Evolutionary conservation across 2,329 filamentous ascomycete species (phyloP).

Genomic region (Hypoxylon sp.): DNA sequence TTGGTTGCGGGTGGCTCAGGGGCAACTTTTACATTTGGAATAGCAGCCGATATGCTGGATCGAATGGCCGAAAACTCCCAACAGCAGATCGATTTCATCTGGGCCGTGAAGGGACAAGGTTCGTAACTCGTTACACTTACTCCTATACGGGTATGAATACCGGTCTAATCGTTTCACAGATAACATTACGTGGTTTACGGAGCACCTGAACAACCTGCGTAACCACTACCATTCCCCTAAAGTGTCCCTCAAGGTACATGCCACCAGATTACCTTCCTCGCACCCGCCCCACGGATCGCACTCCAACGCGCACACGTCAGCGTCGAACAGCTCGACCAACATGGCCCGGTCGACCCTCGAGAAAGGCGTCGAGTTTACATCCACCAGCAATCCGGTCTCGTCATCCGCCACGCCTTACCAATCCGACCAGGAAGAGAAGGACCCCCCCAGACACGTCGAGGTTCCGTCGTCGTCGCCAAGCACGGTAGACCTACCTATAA

Average conservation of each 20-base stretch:
- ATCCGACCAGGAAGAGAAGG: conserved; percentile 35
- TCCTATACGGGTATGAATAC: neutral
- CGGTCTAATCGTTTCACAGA: conserved; percentile 39
- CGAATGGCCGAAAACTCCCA: conserved; percentile 50
- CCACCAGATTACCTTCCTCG: conserved; percentile 42
- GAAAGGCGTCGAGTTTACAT: conserved; percentile 21
- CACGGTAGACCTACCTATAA: conserved; percentile 42
- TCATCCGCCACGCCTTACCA: conserved; percentile 31
- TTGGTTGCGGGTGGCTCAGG: conserved; percentile 68
- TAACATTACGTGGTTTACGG: conserved; percentile 49
- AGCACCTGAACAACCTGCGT: conserved; percentile 50
- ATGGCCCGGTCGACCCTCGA: conserved; percentile 21
- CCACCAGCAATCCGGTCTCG: conserved; percentile 24
- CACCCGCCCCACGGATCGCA: conserved; percentile 13
- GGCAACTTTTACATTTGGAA: conserved; percentile 64
- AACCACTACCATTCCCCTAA: conserved; percentile 50
- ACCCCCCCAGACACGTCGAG: conserved; percentile 8
- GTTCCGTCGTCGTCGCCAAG: conserved; percentile 23
- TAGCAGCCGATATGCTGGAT: conserved; percentile 56
- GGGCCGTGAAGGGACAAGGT: conserved; percentile 58
- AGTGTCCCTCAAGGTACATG: conserved; percentile 50
- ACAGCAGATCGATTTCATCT: conserved; percentile 57
- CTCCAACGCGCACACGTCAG: conserved; percentile 9
- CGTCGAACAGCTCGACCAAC: conserved; percentile 18
- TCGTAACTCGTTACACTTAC: conserved; percentile 27